Conservation (phyloP, 768 basidiomycete species). For the Suillus plorans region DNA sequence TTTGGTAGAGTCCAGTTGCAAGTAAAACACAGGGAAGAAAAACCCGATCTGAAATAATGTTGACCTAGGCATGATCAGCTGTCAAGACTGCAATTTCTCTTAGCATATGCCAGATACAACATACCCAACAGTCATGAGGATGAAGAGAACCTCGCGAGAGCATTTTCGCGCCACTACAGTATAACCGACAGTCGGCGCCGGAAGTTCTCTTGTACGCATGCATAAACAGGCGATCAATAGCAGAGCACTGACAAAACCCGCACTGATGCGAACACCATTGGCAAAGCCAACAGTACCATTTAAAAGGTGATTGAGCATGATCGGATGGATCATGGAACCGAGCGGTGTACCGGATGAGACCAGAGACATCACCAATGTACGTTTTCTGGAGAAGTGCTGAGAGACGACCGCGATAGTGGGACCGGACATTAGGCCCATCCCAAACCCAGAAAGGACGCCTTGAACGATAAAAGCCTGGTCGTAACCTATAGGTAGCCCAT, state of each 20-base stretch:
- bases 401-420: constrained; percentile 42
- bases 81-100: too few species aligned
- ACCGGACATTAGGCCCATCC: constrained; percentile 43
- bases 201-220: constrained; percentile 29
- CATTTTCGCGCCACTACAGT: too few species aligned
- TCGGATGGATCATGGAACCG: constrained; percentile 57
- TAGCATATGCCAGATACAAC: too few species aligned
- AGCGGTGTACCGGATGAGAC: constrained; percentile 47
- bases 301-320: constrained; percentile 52
- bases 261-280: constrained; percentile 40
- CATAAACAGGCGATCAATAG: constrained; percentile 30
- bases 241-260: constrained; percentile 35
- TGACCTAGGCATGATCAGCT: too few species aligned
- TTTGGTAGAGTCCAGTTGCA: too few species aligned
- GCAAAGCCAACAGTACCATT: constrained; percentile 47
- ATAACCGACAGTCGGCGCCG: too few species aligned
- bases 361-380: constrained; percentile 45
- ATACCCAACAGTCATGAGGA: too few species aligned
- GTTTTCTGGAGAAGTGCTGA: constrained; percentile 42
- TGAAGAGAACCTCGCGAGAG: too few species aligned
- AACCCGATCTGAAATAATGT: too few species aligned
- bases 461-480: constrained; percentile 42
- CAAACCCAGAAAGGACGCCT: constrained; percentile 41
- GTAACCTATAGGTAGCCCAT: background rate
- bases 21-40: too few species aligned